phyloP scores from a whole-genome alignment of 768 basidiomycete genomes.

The Tubosaeta sp. region DNA sequence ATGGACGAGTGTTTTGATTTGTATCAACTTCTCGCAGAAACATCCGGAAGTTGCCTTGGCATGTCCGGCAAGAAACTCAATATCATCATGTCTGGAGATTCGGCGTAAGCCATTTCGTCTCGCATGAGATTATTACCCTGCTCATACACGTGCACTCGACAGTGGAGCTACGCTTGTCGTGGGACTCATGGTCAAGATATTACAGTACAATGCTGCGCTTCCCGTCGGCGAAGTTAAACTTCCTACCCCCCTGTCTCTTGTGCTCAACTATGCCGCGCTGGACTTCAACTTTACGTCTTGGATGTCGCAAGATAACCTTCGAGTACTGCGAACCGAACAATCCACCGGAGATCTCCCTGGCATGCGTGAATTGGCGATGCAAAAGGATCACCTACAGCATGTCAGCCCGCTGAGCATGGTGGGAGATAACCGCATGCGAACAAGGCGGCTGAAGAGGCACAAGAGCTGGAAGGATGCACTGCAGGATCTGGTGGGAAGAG shows the following conservation, averaged over 20 bases:
- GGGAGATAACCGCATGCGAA: slow-evolving; percentile 50
- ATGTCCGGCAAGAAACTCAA: slow-evolving; percentile 82
- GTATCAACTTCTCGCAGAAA: slow-evolving; percentile 77
- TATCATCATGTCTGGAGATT: slow-evolving; percentile 85
- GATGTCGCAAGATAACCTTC: slow-evolving; percentile 84
- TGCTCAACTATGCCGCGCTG: slow-evolving; percentile 86
- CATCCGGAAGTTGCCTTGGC: slow-evolving; percentile 75
- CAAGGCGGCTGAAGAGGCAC: slow-evolving; percentile 43
- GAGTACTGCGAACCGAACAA: slow-evolving; percentile 81
- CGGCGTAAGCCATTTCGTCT: slow-evolving; percentile 67
- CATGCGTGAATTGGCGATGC: slow-evolving; percentile 62
- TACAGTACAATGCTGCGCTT: slow-evolving; percentile 52
- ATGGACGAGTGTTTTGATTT: slow-evolving; percentile 93
- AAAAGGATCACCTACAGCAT: slow-evolving; percentile 87
- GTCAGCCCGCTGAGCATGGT: slow-evolving; percentile 91
- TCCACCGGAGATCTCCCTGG: slow-evolving; percentile 78
- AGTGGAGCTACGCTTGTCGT: slow-evolving; percentile 89
- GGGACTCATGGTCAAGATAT: slow-evolving; percentile 77
- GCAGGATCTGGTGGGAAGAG: slow-evolving; percentile 42
- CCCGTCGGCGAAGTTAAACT: slow-evolving; percentile 38
- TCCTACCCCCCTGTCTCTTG: slow-evolving; percentile 74
- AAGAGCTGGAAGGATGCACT: slow-evolving; percentile 60
- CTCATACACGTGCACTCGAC: slow-evolving; percentile 14
- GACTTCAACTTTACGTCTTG: slow-evolving; percentile 99
- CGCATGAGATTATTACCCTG: slow-evolving; percentile 1